These are phyloP conservation scores for Penicillium crustosum DNA, from an alignment of 2,329 filamentous ascomycete genomes.

Conservation along the genomic window DNA sequence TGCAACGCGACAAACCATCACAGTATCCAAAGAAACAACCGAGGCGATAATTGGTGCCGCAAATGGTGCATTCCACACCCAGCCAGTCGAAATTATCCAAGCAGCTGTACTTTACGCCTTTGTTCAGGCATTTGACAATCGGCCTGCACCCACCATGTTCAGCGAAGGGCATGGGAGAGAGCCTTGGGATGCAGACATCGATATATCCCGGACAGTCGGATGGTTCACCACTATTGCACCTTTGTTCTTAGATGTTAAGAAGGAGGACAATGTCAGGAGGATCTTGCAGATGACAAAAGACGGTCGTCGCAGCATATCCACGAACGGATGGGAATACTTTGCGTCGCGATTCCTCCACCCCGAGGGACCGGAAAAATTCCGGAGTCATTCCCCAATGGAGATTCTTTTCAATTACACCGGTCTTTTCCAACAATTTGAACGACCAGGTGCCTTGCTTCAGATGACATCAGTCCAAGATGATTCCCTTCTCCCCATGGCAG, in stretches of 20 bases:
- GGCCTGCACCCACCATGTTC: slow-evolving; percentile 52
- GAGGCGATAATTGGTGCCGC: slow-evolving; percentile 8
- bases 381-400: slow-evolving; percentile 49
- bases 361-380: neutral
- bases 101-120: slow-evolving; percentile 58
- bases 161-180: slow-evolving; percentile 41
- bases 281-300: neutral
- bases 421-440: slow-evolving; percentile 51
- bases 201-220: slow-evolving; percentile 59
- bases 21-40: neutral
- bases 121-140: slow-evolving; percentile 55
- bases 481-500: too few species aligned
- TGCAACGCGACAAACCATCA: neutral
- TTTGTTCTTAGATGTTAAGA: neutral
- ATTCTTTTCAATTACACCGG: slow-evolving; percentile 60
- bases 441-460: too few species aligned
- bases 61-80: slow-evolving; percentile 14
- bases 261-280: too few species aligned
- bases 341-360: slow-evolving; percentile 33
- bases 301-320: slow-evolving; percentile 46
- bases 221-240: slow-evolving; percentile 62
- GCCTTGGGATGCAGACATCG: slow-evolving; percentile 47
- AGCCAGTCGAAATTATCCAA: slow-evolving; percentile 29
- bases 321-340: slow-evolving; percentile 54
- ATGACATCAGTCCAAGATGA: too few species aligned